Base-by-base conservation (phyloP, 768 basidiomycete genomes). In the Calocera viscosa region DNA sequence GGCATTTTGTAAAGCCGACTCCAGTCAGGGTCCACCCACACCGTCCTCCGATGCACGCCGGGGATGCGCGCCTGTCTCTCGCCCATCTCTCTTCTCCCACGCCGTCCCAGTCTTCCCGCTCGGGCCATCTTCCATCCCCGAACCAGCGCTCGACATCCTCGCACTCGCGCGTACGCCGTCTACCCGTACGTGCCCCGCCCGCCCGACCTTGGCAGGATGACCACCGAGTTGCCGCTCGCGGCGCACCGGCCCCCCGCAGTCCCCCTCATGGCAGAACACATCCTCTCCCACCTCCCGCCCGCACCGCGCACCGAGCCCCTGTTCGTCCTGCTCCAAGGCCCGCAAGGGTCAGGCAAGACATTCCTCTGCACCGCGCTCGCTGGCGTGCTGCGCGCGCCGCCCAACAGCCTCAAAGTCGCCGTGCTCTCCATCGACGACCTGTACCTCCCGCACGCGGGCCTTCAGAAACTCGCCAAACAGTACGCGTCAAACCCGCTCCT, bases 271-370 rank as follows among this genome's bases (percentile, higher is more conserved):
- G 53, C 53, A 14, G 11, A 26, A 10, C 53, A 60, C 53, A 60
- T 60, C 24, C 53, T 60, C 53, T 60, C 53, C 53, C 53, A 60
- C 53, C 53, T 60, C 30, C 53, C 53, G 7, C 53, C 53, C 14
- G 11, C 24, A 2, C 53, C 53, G 16, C 53, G 53, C n/a, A 30
- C 40, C 3, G 68, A 69, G 26, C 93, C 94, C 1, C 78, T 96
- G 17, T 88, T 96, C 68, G 84, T 94, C 14, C 93, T 86, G 1
- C 73, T 96, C 17, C 94, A 96, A 77, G 94, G 94, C 0, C 93
- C 94, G 0, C 94, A 97, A 76, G 94, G 94, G 12, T 90, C 89
- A 65, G 94, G 94, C 35, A 98, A 98, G 79, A 88, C 93, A 0
- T 91, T 83, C 73, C 80, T 92, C 30, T 85, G 90, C 2, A 79